These are phyloP conservation scores for Leucosporidium creatinivorum DNA, from an alignment of 768 basidiomycete genomes.

Conservation along the genomic window DNA sequence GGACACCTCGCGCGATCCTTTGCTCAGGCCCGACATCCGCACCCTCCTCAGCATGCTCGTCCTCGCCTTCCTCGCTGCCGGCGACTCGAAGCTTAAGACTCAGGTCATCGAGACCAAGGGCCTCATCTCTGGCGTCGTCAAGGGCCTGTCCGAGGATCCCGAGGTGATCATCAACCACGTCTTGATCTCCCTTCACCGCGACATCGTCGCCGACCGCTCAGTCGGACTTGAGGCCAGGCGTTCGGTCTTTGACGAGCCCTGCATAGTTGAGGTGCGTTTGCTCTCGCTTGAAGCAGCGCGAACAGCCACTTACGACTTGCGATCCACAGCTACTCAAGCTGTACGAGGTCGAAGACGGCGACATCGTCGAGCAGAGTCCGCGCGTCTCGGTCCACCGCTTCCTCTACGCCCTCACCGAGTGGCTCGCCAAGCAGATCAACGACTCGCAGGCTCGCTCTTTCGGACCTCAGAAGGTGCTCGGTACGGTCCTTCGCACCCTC, in stretches of 20 bases:
- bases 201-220: conserved; percentile 52
- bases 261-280: conserved; percentile 9
- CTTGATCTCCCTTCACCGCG: conserved; percentile 53
- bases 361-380: conserved; percentile 34
- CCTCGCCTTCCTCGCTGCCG: conserved; percentile 60
- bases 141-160: conserved; percentile 60
- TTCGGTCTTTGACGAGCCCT: conserved; percentile 56
- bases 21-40: conserved; percentile 58
- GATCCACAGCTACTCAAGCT: conserved; percentile 27
- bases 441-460: conserved; percentile 21
- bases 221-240: conserved; percentile 63
- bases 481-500: conserved; percentile 62
- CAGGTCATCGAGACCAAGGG: conserved; percentile 67
- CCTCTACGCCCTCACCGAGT: conserved; percentile 39
- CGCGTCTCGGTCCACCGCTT: conserved; percentile 23
- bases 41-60: conserved; percentile 66
- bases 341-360: conserved; percentile 44
- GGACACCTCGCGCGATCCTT: conserved; percentile 13
- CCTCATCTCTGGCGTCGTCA: conserved; percentile 61
- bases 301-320: neutral
- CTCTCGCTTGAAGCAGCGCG: neutral
- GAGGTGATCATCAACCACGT: conserved; percentile 56
- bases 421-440: conserved; percentile 52
- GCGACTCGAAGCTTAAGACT: conserved; percentile 53
- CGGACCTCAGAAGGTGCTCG: conserved; percentile 63